A percentile compares a stretch with the other conserved stretches of the same genome.
These are phyloP conservation scores for Globisporangium perplexum DNA, from an alignment of 352 stramenopile genomes.

Conservation along the genomic window DNA sequence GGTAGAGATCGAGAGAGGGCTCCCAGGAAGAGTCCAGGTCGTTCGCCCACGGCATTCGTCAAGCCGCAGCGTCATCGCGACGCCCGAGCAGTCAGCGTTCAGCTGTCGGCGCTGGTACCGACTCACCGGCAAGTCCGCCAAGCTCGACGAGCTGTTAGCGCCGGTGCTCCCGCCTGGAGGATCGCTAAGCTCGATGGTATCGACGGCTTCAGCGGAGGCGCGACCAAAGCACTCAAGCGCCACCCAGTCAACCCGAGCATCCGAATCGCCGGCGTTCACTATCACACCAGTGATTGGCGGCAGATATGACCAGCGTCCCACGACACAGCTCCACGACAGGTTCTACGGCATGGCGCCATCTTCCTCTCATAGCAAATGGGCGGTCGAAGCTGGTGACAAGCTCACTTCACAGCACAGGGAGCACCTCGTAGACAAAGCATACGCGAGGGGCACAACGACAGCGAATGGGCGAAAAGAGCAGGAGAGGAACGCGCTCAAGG, in stretches of 20 bases:
- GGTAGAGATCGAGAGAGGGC: not conserved
- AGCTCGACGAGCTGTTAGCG: not conserved
- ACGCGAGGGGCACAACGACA: constrained; percentile 3
- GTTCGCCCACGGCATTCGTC: not conserved
- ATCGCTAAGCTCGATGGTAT: not conserved
- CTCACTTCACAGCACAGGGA: constrained; percentile 13
- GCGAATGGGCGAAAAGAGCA: constrained; percentile 9
- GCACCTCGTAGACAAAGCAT: constrained; percentile 14
- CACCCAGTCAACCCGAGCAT: not conserved
- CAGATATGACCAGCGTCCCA: not conserved
- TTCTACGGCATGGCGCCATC: not conserved
- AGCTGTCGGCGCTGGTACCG: constrained; percentile 15
- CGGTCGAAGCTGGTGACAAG: not conserved
- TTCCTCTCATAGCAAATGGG: constrained; percentile 9
- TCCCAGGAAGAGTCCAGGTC: not conserved
- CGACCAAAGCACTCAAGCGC: not conserved
- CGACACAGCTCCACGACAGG: not conserved
- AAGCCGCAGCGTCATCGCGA: not conserved
- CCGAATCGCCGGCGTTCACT: not conserved
- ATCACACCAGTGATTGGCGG: not conserved
- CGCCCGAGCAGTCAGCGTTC: constrained; percentile 2
- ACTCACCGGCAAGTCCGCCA: constrained; percentile 12
- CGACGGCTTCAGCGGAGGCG: not conserved
- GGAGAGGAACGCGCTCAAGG: constrained; percentile 15
- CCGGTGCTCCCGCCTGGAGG: constrained; percentile 1